Evolutionary conservation across 148 eudicot species (phyloP).

Genomic region (Rhododendron ovatum): DNA sequence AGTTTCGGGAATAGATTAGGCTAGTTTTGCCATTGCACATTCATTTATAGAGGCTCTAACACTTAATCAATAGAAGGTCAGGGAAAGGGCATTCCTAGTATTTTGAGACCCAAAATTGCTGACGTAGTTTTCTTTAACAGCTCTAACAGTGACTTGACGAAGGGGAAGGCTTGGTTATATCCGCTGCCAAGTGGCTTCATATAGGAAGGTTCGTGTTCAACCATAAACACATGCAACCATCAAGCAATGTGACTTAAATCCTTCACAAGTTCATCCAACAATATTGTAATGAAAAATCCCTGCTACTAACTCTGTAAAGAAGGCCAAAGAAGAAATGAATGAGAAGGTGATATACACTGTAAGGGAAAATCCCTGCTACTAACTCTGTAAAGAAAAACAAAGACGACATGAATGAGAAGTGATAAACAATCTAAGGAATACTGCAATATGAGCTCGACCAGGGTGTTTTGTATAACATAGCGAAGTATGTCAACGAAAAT

Average conservation of each 20-base stretch:
- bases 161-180: neutral
- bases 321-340: neutral
- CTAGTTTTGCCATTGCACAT: neutral
- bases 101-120: neutral
- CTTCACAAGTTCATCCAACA: neutral
- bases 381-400: neutral
- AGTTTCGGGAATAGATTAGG: neutral
- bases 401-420: neutral
- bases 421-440: neutral
- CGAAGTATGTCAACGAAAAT: neutral
- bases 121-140: neutral
- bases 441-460: neutral
- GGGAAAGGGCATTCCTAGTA: neutral
- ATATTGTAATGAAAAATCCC: neutral
- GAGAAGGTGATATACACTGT: neutral
- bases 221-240: neutral
- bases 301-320: neutral
- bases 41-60: neutral
- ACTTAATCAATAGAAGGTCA: neutral
- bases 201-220: neutral
- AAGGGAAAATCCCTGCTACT: neutral
- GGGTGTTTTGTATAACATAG: neutral
- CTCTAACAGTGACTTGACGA: neutral
- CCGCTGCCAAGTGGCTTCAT: neutral
- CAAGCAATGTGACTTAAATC: neutral